Conservation (phyloP, 176 grass and related monocot genomes). For the Cymbopogon citratus region DNA sequence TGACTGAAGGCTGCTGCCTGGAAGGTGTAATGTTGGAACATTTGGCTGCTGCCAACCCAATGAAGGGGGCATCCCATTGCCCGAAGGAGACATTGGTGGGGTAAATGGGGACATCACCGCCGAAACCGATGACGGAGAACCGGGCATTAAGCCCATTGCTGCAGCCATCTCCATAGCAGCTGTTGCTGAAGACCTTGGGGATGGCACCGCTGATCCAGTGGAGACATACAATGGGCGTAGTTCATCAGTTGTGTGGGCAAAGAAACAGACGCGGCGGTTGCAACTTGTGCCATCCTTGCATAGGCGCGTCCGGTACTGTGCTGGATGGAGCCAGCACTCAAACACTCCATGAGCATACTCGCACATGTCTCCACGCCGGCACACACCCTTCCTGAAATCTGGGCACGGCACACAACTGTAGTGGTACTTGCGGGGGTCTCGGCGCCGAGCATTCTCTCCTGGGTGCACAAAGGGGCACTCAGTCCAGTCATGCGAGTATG, state of each 20-base stretch:
- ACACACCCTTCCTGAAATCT: slow-evolving; percentile 74
- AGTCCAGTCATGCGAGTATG: slow-evolving; percentile 89
- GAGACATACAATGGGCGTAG: slow-evolving; percentile 70
- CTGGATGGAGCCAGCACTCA: slow-evolving; percentile 87
- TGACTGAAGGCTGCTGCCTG: slow-evolving; percentile 66
- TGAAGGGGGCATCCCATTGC: slow-evolving; percentile 51
- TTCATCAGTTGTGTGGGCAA: slow-evolving; percentile 77
- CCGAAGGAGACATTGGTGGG: slow-evolving; percentile 50
- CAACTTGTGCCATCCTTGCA: slow-evolving; percentile 85
- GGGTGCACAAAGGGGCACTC: slow-evolving; percentile 91
- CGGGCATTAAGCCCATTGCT: slow-evolving; percentile 61
- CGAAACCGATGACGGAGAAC: slow-evolving; percentile 46
- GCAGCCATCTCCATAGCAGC: slow-evolving; percentile 60
- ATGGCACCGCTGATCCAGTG: slow-evolving; percentile 61
- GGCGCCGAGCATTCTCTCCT: slow-evolving; percentile 74
- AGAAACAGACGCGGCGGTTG: slow-evolving; percentile 73
- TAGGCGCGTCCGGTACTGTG: slow-evolving; percentile 67
- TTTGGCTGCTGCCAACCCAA: slow-evolving; percentile 57
- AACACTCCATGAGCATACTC: slow-evolving; percentile 90
- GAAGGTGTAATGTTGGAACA: slow-evolving; percentile 65
- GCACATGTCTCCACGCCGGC: slow-evolving; percentile 66
- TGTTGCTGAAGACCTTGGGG: slow-evolving; percentile 39
- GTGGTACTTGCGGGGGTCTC: slow-evolving; percentile 75
- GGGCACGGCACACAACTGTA: slow-evolving; percentile 88
- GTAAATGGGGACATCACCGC: slow-evolving; percentile 58